These are phyloP conservation scores for Botrytis galanthina DNA, from an alignment of 2,329 filamentous ascomycete species.

Conservation along the genomic window DNA sequence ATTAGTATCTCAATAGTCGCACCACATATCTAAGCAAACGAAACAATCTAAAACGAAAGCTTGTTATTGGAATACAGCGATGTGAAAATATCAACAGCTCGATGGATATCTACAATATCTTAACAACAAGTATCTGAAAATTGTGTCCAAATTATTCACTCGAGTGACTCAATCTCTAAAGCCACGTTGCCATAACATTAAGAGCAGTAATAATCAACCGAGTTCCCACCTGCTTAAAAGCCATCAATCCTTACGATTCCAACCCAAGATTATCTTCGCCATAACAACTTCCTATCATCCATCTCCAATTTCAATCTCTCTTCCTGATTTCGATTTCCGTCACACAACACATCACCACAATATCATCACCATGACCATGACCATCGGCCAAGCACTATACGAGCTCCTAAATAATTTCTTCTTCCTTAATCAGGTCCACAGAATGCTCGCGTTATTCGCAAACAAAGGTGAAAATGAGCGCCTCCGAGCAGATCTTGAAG, in stretches of 20 bases:
- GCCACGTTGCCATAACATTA: not conserved
- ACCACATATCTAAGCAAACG: no score
- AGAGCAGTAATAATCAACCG: not conserved
- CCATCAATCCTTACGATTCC: not conserved
- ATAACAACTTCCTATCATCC: not conserved
- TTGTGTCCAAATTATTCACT: not conserved
- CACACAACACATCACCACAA: not conserved
- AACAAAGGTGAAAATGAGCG: no score
- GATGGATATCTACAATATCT: not conserved
- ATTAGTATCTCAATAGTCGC: no score
- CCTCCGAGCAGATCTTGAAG: no score
- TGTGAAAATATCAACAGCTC: not conserved
- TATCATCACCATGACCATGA: no score
- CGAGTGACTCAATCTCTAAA: not conserved
- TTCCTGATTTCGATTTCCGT: not conserved
- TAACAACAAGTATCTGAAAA: not conserved
- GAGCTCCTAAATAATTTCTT: no score
- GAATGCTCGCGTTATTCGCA: no score
- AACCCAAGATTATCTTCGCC: not conserved
- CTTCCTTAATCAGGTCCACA: no score
- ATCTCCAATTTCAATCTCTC: not conserved
- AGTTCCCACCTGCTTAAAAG: not conserved
- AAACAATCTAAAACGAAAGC: not conserved
- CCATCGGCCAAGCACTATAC: no score
- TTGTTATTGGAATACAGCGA: fast-evolving